Base-by-base conservation (phyloP, 805 yeast species). In the Starmerella powellii region DNA sequence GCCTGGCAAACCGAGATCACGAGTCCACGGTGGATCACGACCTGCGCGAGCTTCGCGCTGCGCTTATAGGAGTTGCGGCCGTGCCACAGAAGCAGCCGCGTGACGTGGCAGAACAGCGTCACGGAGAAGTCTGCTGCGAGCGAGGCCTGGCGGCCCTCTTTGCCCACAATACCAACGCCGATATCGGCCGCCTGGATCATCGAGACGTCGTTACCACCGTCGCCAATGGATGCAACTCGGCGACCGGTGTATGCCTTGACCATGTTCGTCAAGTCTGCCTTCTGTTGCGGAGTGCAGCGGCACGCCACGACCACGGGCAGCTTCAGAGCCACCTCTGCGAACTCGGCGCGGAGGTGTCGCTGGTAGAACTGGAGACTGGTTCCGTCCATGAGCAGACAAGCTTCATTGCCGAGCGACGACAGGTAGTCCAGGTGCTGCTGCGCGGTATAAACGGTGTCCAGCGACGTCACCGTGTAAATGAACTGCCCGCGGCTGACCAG, bases 161-260 rank as follows among this genome's bases (percentile, higher is more conserved):
- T 91, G 29, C 99, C 99, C 17, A 91, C 98, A 51, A 91, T 91
- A 43, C 99, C 99, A 23, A 91, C 94, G 46, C 99, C 99, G 8
- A 91, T 95, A 65, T 93, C 95, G 0, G 99, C 98, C 51, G 93
- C 80, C 63, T 91, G 98, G 51, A 91, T 91, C 99, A 91, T 91
- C 54, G 94, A 82, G 27, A 91, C 99, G 63, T 91, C 99, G 56
- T 91, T 91, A 54, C 99, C 99, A 55, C 99, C 99, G 62, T 91
- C 99, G 43, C 99, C 99, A 52, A 91, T 93, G 57, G 97, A 91
- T 51, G 97, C 88, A 2, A 88, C 96, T 39, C 98, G 67, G 56
- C 83, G 84, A 4, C 84, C 83, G 0, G 97, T 91, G 24, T 74
- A 63, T 45, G 73, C 73, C 55, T 87, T 73, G 49, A 91, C 91